Percentiles rank a stretch among this genome's conserved stretches.
Conservation (phyloP, 139 green algal genomes). For the Coelastrella sp. region DNA sequence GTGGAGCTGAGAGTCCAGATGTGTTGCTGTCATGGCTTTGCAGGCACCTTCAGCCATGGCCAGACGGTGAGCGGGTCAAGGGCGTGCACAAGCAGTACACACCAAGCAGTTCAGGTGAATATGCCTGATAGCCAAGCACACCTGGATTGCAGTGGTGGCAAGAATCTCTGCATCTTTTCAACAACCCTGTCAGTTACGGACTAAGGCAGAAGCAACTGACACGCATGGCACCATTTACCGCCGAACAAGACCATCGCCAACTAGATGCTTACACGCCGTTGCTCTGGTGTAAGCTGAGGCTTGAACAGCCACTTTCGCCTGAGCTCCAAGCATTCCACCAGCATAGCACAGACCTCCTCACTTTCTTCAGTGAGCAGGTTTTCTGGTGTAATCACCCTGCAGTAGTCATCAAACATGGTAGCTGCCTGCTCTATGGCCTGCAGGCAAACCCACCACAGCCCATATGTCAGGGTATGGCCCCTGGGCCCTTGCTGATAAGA, state of each 20-base stretch:
- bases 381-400: constrained; percentile 73
- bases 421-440: constrained; percentile 53
- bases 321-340: constrained; percentile 90
- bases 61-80: too few species aligned
- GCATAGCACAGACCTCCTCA: constrained; percentile 83
- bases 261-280: constrained; percentile 25
- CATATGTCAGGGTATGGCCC: too few species aligned
- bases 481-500: too few species aligned
- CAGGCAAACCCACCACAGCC: not conserved
- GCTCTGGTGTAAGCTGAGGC: constrained; percentile 23
- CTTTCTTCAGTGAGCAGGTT: constrained; percentile 66
- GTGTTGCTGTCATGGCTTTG: too few species aligned
- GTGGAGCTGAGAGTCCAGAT: too few species aligned
- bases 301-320: constrained; percentile 93
- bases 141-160: not conserved
- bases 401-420: constrained; percentile 67
- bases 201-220: too few species aligned
- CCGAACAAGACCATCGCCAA: too few species aligned
- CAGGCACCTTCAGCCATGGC: too few species aligned
- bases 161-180: not conserved
- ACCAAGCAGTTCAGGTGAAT: too few species aligned
- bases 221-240: too few species aligned
- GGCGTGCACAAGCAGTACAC: too few species aligned
- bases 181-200: not conserved
- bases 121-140: too few species aligned